phyloP scores from a whole-genome alignment of 805 yeast genomes.

The Teunomyces panamensis region DNA sequence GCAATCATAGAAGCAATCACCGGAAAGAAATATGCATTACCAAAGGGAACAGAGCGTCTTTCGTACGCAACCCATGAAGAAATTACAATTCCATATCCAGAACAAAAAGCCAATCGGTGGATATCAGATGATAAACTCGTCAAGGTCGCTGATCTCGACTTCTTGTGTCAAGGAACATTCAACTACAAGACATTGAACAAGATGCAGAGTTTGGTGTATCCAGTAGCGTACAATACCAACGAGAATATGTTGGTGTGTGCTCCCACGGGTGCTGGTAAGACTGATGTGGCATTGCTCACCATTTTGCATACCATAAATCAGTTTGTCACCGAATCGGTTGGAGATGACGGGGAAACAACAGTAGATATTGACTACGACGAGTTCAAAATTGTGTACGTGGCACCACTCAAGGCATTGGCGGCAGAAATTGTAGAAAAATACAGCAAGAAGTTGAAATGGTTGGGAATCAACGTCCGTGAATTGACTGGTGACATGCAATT shows the following conservation, averaged over 20 bases:
- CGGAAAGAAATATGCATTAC: slow-evolving; percentile 78
- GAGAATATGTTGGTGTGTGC: slow-evolving; percentile 97
- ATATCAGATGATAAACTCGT: slow-evolving; percentile 48
- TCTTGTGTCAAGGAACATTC: slow-evolving; percentile 80
- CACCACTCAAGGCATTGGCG: slow-evolving; percentile 91
- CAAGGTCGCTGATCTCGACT: slow-evolving; percentile 62
- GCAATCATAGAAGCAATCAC: slow-evolving; percentile 45
- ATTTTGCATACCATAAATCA: slow-evolving; percentile 78
- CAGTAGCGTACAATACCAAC: slow-evolving; percentile 88
- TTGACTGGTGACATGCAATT: slow-evolving; percentile 95
- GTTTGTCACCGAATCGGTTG: slow-evolving; percentile 53
- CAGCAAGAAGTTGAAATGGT: slow-evolving; percentile 71
- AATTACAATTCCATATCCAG: slow-evolving; percentile 75
- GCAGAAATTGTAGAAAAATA: slow-evolving; percentile 95
- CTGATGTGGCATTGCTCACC: slow-evolving; percentile 84
- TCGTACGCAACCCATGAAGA: slow-evolving; percentile 70
- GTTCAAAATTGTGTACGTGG: slow-evolving; percentile 89
- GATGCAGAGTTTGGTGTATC: slow-evolving; percentile 87
- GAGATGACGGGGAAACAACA: slow-evolving; percentile 45
- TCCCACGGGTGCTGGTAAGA: slow-evolving; percentile 97
- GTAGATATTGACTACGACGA: slow-evolving; percentile 73
- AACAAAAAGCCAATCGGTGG: slow-evolving; percentile 42
- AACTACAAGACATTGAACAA: slow-evolving; percentile 75
- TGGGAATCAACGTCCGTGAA: slow-evolving; percentile 83
- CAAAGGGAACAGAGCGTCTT: slow-evolving; percentile 72